Percentiles rank a stretch among this genome's conserved stretches.
Conservation (phyloP, 345 rosid genomes). For the Eucalyptus sideroxylon region DNA sequence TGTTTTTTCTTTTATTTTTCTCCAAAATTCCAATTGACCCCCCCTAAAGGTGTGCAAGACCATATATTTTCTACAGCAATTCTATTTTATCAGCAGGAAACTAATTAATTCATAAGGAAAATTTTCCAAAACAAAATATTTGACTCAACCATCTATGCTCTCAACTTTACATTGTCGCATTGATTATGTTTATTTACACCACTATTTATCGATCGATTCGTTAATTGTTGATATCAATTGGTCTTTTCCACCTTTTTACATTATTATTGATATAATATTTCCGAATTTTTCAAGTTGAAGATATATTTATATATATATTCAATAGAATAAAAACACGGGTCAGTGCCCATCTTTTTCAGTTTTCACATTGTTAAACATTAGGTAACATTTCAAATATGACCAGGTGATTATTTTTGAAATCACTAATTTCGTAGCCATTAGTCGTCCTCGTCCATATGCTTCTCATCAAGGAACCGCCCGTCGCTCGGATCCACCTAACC, state of each 20-base stretch:
- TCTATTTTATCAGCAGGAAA: neutral
- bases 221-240: neutral
- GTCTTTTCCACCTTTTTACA: fast-evolving
- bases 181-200: neutral
- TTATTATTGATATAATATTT: neutral
- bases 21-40: neutral
- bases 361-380: neutral
- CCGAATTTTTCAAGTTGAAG: fast-evolving
- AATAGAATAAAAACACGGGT: neutral
- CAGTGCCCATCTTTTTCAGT: neutral
- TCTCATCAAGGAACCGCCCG: slow-evolving; percentile 1
- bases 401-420: neutral
- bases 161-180: neutral
- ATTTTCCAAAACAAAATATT: neutral
- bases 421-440: neutral
- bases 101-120: neutral
- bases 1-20: neutral
- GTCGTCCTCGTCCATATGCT: slow-evolving; percentile 18
- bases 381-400: neutral
- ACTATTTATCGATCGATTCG: no score
- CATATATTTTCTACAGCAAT: neutral
- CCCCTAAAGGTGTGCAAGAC: neutral
- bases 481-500: slow-evolving; percentile 48
- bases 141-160: neutral
- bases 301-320: no score